Base-by-base conservation (phyloP, 176 grass and related monocot species). In the Tillandsia leiboldiana region DNA sequence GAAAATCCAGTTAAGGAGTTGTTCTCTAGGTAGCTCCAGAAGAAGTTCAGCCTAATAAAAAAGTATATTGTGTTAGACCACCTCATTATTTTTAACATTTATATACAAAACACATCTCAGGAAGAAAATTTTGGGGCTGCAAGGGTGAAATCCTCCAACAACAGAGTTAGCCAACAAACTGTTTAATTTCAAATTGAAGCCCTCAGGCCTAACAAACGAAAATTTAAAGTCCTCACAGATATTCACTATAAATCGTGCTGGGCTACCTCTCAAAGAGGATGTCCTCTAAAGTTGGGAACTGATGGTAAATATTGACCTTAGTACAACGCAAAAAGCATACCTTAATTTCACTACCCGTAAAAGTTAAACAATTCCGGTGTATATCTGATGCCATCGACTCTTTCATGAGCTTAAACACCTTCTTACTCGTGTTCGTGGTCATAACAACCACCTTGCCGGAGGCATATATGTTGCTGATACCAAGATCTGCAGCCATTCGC, bases 401-500 rank as follows among this genome's bases (percentile, higher is more conserved):
- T 79, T 64, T 91, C 81, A 96, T 90, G 67, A 96, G 81, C 74
- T 81, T 87, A 86, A 89, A 96, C 64, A 88, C 79, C 64, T 90
- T 92, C 71, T 81, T 89, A 53, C 64, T 92, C 86, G 92, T 96
- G 64, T 81, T 92, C 64, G 93, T 90, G 68, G 77, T 82, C 83
- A 96, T 92, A 66, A 82, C 52, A 62, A 96, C 82, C 1, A 24
- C 79, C 75, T 96, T 96, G 14, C 89, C 85, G 69, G 66, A 80
- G 74, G 86, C 49, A 81, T 85, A 92, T 87, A 96, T 78, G 68
- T 56, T 81, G 48, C 48, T 77, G 54, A 96, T 96, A 77, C 93
- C 93, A 74, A 96, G 82, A 84, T 96, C 93, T 33, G 86, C 83
- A 10, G 93, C 86, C 93, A 92, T 96, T 79, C 84, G 84, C 53